Evolutionary conservation across 257 asterid species (phyloP), one percentile per base, ranked within the genome.

Genomic region (Plantago elongata): DNA sequence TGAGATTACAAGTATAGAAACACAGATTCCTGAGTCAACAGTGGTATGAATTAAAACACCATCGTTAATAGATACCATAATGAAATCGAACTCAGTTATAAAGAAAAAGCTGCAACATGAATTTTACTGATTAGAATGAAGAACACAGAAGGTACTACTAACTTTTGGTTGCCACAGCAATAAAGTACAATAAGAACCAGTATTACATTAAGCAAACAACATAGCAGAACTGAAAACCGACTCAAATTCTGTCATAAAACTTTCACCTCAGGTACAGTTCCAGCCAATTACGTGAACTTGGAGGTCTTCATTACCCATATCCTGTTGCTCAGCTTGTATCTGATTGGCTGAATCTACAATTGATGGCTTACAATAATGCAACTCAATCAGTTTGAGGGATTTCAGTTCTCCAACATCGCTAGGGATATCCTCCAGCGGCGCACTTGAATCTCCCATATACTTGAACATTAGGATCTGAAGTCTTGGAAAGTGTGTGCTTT

Each of bases 231-330:
- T 3, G 8, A 34, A 34, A 34, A 7, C 40, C 4, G 8, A 34
- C 40, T 34, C 8, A 34, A 34, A 34, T 7, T 4, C 40, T 34
- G 13, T 18, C 9, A 48, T 9, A 48, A 13, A 48, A 48, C 16
- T 11, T 12, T 4, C 22, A 51, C 57, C 57, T 17, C 34, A 51
- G 52, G 9, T 1, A 15, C 37, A 5, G 8, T 17, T 52, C 14
- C 11, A 52, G 57, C 29, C 29, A 37, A 52, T 3, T n/a, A 57
- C 13, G 14, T 11, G 47, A 13, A 57, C 9, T 17, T 57, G 46
- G 37, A 57, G 47, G 27, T 30, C 27, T 5, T 57, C n/a, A 14
- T 57, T 14, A 37, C 62, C 62, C 62, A 57, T 57, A 5, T 14
- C 45, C 62, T 5, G 47, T 38, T 57, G 48, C 3, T 34, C 13